Evolutionary conservation across 164 flowering plant species (phyloP), one percentile per base, ranked within the genome.

Genomic region (Vitis riparia): DNA sequence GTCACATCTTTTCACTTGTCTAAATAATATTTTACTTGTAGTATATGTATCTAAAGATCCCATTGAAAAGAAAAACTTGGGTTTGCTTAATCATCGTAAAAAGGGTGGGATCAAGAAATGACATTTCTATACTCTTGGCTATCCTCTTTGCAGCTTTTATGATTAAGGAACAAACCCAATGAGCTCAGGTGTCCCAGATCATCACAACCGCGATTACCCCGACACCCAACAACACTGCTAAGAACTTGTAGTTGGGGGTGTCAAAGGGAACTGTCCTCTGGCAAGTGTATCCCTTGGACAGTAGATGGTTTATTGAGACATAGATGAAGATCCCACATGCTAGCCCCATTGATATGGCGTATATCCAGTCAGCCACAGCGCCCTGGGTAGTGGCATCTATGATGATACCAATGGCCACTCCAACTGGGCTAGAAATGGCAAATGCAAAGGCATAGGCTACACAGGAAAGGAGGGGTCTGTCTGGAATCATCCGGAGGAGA

Each of bases 381-480:
- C 96, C 96, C 61, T 87, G 78, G 2, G 91, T 84, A 0, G 93
- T 90, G 71, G 90, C 82, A 79, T 90, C 93, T 9, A 90, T 86
- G 5, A 84, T 50, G 9, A 90, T 90, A 8, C 96, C 96, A 30
- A 90, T 87, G n/a, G 77, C 93, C 10, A 89, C 90, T 2, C 92
- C 95, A 10, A 87, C 68, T 5, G 95, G 92, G 30, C 88, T 88
- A 1, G 95, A 90, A 30, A 90, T 79, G 62, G 91, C 92, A 65
- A 88, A 90, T 11, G 93, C 90, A 63, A 90, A 89, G 0, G 93
- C 83, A 53, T 89, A 90, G 27, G 85, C 83, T 13, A 30, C 68
- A 65, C 87, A 81, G 1, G 90, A 86, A 1, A 87, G 55, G 9
- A 90, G 56, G 4, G 93, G 91, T 1, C 91, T 86, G 30, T 86